phyloP scores from a whole-genome alignment of 2,329 filamentous ascomycete genomes.

The Lojkania enalia region DNA sequence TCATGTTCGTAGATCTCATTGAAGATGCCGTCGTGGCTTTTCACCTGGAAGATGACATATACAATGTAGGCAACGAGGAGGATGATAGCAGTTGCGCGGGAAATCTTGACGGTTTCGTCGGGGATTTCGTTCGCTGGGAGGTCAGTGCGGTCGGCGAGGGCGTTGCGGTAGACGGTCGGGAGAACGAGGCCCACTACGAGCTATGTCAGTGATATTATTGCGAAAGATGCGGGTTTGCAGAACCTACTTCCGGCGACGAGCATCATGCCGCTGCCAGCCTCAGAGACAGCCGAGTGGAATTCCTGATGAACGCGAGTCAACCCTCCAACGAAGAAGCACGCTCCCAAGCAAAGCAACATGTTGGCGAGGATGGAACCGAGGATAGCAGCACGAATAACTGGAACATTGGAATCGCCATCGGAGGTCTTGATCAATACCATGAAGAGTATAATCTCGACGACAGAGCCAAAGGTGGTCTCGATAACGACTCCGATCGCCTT shows the following conservation, averaged over 20 bases:
- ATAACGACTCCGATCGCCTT: slow-evolving; percentile 69
- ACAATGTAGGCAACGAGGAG: slow-evolving; percentile 67
- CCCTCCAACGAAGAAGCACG: slow-evolving; percentile 80
- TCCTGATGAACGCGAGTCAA: slow-evolving; percentile 67
- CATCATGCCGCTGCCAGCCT: slow-evolving; percentile 76
- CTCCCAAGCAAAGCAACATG: slow-evolving; percentile 75
- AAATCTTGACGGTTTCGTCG: slow-evolving; percentile 64
- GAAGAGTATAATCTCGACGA: slow-evolving; percentile 83
- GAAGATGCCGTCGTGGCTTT: slow-evolving; percentile 76
- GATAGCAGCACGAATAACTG: slow-evolving; percentile 82
- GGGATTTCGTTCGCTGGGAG: slow-evolving; percentile 60
- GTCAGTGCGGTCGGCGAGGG: slow-evolving; percentile 34
- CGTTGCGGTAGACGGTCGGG: slow-evolving; percentile 58
- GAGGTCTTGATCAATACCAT: slow-evolving; percentile 68
- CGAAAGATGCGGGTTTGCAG: slow-evolving; percentile 36
- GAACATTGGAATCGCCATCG: slow-evolving; percentile 46
- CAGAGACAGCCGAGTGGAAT: slow-evolving; percentile 76
- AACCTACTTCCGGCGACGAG: slow-evolving; percentile 70
- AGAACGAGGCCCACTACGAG: slow-evolving; percentile 52
- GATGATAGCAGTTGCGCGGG: slow-evolving; percentile 70
- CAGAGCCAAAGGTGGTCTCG: slow-evolving; percentile 65
- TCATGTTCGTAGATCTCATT: slow-evolving; percentile 73
- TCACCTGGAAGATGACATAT: slow-evolving; percentile 72
- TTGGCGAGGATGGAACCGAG: slow-evolving; percentile 83
- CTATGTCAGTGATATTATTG: slow-evolving; percentile 30